These are phyloP conservation scores for Clavispora fructus DNA, from an alignment of 805 yeast genomes.

Conservation along the genomic window DNA sequence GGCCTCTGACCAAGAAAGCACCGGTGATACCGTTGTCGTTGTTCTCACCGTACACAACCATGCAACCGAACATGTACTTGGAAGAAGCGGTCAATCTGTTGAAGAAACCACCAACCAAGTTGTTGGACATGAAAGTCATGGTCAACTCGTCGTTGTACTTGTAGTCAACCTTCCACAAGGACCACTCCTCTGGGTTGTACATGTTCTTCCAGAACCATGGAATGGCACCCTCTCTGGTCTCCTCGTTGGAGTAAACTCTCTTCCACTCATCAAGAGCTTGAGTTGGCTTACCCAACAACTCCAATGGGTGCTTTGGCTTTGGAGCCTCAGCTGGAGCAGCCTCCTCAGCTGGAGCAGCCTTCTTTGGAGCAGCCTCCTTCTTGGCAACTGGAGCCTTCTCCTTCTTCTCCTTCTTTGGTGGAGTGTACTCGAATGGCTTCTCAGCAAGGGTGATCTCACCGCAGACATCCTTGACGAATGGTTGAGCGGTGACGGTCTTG, in stretches of 20 bases:
- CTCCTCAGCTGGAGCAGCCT: conserved; percentile 25
- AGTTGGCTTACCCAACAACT: conserved; percentile 66
- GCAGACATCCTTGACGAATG: conserved; percentile 44
- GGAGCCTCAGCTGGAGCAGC: conserved; percentile 50
- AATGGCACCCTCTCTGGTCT: conserved; percentile 86
- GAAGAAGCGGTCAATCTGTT: conserved; percentile 87
- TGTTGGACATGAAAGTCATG: conserved; percentile 95
- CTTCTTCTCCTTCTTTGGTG: conserved; percentile 69
- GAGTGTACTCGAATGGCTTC: conserved; percentile 57
- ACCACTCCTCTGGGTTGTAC: conserved; percentile 90
- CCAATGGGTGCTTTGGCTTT: conserved; percentile 91
- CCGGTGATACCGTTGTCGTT: conserved; percentile 96
- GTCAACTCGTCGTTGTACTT: conserved; percentile 98
- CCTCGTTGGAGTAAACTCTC: conserved; percentile 94
- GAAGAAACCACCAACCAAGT: conserved; percentile 97
- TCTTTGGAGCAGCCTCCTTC: conserved; percentile 22
- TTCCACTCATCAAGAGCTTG: conserved; percentile 88
- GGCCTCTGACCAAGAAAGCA: conserved; percentile 93
- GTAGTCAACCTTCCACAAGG: conserved; percentile 92
- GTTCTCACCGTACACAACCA: conserved; percentile 97
- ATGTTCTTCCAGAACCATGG: conserved; percentile 97
- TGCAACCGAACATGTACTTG: conserved; percentile 89
- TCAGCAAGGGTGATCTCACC: conserved; percentile 54
- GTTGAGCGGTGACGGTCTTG: conserved; percentile 45
- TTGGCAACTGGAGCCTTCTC: conserved; percentile 41